These are phyloP conservation scores for Tetradesmus lagerheimii DNA, from an alignment of 139 green algal species.

Conservation along the genomic window DNA sequence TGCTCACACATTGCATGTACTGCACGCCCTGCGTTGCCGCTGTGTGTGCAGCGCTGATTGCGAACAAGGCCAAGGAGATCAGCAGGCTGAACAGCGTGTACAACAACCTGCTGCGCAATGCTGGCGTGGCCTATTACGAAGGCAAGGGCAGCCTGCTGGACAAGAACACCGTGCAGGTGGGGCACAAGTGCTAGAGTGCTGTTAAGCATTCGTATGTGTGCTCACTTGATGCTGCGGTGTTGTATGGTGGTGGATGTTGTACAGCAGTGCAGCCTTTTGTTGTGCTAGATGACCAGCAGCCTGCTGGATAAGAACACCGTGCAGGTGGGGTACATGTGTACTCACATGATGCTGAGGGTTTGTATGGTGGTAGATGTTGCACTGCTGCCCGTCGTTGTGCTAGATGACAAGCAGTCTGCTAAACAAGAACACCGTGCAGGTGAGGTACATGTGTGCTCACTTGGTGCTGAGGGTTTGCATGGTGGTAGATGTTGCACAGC, in stretches of 20 bases:
- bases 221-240: background rate
- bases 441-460: conserved; percentile 29
- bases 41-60: conserved; percentile 23
- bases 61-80: conserved; percentile 89
- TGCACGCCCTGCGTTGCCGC: background rate
- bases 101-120: conserved; percentile 83
- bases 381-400: too few species aligned
- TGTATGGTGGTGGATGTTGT: background rate
- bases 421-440: conserved; percentile 88
- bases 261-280: background rate
- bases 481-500: background rate
- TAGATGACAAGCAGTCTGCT: conserved; percentile 76
- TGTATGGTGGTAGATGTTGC: background rate
- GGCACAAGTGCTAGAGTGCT: background rate
- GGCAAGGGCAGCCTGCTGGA: conserved; percentile 85
- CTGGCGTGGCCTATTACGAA: conserved; percentile 78
- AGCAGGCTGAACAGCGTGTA: conserved; percentile 93
- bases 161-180: conserved; percentile 86
- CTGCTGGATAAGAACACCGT: conserved; percentile 92
- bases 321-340: conserved; percentile 52
- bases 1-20: background rate
- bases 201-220: too few species aligned
- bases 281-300: too few species aligned
- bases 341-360: background rate
- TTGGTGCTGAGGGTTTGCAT: background rate